phyloP scores from a whole-genome alignment of 257 asterid species.

The Petunia secreta region DNA sequence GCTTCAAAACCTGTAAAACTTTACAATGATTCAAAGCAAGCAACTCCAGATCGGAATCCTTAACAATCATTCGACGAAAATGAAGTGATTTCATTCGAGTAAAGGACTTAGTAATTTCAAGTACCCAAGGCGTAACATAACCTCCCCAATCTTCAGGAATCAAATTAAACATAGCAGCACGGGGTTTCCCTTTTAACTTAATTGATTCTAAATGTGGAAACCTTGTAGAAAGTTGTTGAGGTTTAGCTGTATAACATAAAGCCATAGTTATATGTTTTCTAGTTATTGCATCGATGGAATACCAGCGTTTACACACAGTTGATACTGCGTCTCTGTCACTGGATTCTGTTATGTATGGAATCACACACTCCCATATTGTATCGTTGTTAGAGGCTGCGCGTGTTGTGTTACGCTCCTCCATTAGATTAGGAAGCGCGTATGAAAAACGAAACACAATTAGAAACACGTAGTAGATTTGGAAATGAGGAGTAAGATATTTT shows the following conservation, averaged over 20 bases:
- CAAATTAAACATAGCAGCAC: conserved; percentile 85
- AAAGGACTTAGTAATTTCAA: conserved; percentile 51
- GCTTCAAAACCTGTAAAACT: conserved; percentile 55
- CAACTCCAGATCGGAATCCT: conserved; percentile 70
- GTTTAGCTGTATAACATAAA: conserved; percentile 71
- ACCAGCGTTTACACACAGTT: conserved; percentile 59
- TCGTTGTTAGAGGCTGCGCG: conserved; percentile 39
- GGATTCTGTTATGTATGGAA: conserved; percentile 68
- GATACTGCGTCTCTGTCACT: conserved; percentile 73
- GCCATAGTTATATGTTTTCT: conserved; percentile 87
- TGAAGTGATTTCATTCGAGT: conserved; percentile 60
- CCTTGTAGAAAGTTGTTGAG: conserved; percentile 52
- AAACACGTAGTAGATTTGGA: too few relatives aligned
- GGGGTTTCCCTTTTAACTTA: conserved; percentile 83
- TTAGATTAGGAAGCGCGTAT: not conserved
- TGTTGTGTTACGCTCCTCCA: conserved; percentile 27
- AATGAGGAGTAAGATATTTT: too few relatives aligned
- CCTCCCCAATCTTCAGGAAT: conserved; percentile 92
- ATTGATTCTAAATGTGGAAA: conserved; percentile 78
- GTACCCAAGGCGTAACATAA: conserved; percentile 70
- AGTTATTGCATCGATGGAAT: conserved; percentile 67
- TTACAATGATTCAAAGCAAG: conserved; percentile 47
- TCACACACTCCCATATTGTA: conserved; percentile 73
- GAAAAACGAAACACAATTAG: too few relatives aligned
- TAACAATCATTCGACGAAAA: conserved; percentile 80